Evolutionary conservation across 805 yeast species (phyloP), one percentile per base, ranked within the genome.

Genomic region (Kazachstania martiniae): DNA sequence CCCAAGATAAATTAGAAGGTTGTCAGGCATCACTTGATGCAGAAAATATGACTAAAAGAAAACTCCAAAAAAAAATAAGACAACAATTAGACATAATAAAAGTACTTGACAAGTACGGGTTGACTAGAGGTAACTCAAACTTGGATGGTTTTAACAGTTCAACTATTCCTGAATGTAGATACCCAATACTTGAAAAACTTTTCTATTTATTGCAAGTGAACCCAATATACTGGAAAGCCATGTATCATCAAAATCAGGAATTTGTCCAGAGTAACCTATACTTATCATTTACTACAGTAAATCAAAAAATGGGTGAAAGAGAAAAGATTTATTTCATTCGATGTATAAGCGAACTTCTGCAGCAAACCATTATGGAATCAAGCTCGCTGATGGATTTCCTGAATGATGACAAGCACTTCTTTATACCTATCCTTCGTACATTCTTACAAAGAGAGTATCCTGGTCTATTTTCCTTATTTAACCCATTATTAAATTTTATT

Each of bases 151-250:
- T 19, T 19, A 23, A 13, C 7, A n/a, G n/a, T 23, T 9, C 13
- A 8, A 27, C 29, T 18, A 31, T 40, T 12, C 43, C 52, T 2
- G 32, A 32, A 8, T 35, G 42, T 10, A 40, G 35, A 18, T 41
- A 42, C 30, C 47, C 51, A 24, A 42, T 47, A 5, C 82, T 80
- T 54, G 95, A 79, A 44, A 79, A 82, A 15, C 49, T 89, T 32
- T 77, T 91, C 43, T 91, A 79, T 48, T 58, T 89, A 17, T 55
- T 91, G 27, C 97, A 91, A 52, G 81, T 94, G 0, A 84, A 83
- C 46, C 82, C 94, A 0, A 52, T 56, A 1, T 89, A 89, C 47
- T 66, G 87, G 49, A 64, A 75, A 2, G 58, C 73, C 10, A 53
- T 84, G 22, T 70, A 74, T 34, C 53, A 61, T 12, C 44, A 54